Percentiles rank a stretch among this genome's conserved stretches.
These are phyloP conservation scores for Suillus tomentosus DNA, from an alignment of 768 basidiomycete genomes.

Conservation along the genomic window DNA sequence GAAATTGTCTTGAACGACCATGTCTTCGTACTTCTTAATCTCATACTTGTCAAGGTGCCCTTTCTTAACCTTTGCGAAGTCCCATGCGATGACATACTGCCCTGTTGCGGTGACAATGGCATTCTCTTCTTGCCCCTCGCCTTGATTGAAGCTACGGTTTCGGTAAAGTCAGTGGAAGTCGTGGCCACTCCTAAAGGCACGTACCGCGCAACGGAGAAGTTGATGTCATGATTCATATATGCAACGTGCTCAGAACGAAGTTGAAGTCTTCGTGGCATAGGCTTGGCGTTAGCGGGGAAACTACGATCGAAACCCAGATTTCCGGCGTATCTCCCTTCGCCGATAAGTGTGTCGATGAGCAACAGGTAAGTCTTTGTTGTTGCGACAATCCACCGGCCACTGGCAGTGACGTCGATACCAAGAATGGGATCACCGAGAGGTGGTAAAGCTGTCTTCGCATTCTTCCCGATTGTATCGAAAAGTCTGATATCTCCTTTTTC, in stretches of 20 bases:
- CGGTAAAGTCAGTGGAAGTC: slow-evolving; percentile 15
- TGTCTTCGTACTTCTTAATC: slow-evolving; percentile 94
- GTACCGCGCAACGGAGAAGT: slow-evolving; percentile 93
- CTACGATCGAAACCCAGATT: slow-evolving; percentile 88
- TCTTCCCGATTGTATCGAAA: slow-evolving; percentile 96
- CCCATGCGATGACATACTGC: slow-evolving; percentile 93
- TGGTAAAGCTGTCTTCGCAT: slow-evolving; percentile 96
- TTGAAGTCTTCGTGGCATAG: slow-evolving; percentile 84
- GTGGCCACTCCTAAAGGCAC: slow-evolving; percentile 14
- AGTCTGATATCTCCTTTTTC: slow-evolving; percentile 96
- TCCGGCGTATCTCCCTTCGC: slow-evolving; percentile 83
- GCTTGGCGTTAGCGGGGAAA: slow-evolving; percentile 94
- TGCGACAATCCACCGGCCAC: slow-evolving; percentile 93
- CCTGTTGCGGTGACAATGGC: slow-evolving; percentile 96
- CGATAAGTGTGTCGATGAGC: slow-evolving; percentile 93
- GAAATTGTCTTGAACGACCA: slow-evolving; percentile 97
- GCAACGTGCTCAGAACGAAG: slow-evolving; percentile 90
- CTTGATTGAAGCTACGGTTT: slow-evolving; percentile 81
- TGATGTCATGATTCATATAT: slow-evolving; percentile 87
- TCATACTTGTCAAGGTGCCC: slow-evolving; percentile 91
- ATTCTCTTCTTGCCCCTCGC: slow-evolving; percentile 85
- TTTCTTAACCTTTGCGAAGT: slow-evolving; percentile 94
- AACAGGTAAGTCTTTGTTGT: slow-evolving; percentile 94
- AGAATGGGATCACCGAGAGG: slow-evolving; percentile 94
- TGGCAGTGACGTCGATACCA: slow-evolving; percentile 91